phyloP scores from a whole-genome alignment of 768 basidiomycete species.

The Suillus brevipes region DNA sequence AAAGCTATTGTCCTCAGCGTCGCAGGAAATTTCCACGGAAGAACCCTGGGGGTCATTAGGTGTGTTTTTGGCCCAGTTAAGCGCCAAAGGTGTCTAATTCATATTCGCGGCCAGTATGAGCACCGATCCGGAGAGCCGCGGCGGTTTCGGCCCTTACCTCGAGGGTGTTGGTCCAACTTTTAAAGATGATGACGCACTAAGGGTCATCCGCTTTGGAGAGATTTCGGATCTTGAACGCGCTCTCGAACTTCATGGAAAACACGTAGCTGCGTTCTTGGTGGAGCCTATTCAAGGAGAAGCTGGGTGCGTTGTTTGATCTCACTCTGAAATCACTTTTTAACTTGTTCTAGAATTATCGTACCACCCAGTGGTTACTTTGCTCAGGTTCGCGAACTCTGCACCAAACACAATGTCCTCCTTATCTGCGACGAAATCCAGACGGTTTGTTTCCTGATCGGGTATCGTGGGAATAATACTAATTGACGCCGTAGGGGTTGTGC shows the following conservation, averaged over 20 bases:
- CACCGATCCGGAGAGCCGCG: constrained; percentile 88
- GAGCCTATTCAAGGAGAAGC: constrained; percentile 99
- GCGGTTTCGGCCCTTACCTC: constrained; percentile 90
- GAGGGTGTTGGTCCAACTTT: constrained; percentile 81
- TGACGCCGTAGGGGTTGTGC: constrained; percentile 66
- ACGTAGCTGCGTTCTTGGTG: constrained; percentile 90
- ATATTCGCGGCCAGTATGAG: constrained; percentile 63
- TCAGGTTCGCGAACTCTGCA: constrained; percentile 79
- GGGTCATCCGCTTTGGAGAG: constrained; percentile 80
- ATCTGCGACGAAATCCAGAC: constrained; percentile 99
- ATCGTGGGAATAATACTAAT: constrained; percentile 8
- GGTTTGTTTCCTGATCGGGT: constrained; percentile 34
- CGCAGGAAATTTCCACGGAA: constrained; percentile 93
- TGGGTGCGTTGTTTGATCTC: constrained; percentile 57
- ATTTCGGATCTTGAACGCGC: constrained; percentile 82
- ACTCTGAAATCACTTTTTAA: not conserved
- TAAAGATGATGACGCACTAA: constrained; percentile 44
- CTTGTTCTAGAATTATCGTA: constrained; percentile 73
- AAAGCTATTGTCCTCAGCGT: constrained; percentile 85
- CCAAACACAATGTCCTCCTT: constrained; percentile 89
- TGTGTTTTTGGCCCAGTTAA: constrained; percentile 30
- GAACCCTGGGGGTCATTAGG: constrained; percentile 89
- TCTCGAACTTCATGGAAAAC: constrained; percentile 73
- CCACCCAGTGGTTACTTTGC: constrained; percentile 86
- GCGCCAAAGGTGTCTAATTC: constrained; percentile 11